Conservation (phyloP, 768 basidiomycete species). For the Boletus eberwhitei region DNA sequence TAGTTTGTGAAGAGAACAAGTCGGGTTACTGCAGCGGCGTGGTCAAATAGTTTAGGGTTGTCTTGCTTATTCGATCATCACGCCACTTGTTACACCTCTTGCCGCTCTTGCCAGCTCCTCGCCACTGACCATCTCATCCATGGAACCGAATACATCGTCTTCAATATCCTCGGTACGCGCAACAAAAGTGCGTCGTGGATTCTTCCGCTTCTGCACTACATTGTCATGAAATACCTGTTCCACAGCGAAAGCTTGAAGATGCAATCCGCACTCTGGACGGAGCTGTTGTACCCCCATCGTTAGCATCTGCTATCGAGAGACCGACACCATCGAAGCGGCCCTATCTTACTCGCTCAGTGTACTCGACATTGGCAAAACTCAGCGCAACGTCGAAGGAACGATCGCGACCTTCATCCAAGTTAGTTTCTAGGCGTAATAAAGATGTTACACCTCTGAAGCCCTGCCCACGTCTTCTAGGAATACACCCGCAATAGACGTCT, state of each 20-base stretch:
- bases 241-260: conserved; percentile 77
- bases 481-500: conserved; percentile 28
- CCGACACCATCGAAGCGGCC: conserved; percentile 51
- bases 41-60: background rate
- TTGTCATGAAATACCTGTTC: background rate
- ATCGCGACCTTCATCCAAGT: conserved; percentile 31
- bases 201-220: background rate
- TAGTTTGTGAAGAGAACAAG: background rate
- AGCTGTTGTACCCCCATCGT: conserved; percentile 45
- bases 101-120: background rate
- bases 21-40: background rate
- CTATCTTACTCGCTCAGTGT: conserved; percentile 56
- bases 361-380: conserved; percentile 77
- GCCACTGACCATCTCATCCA: background rate
- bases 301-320: conserved; percentile 25
- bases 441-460: conserved; percentile 3
- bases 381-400: conserved; percentile 55
- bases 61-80: background rate
- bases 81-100: conserved; percentile 1
- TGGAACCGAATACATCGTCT: conserved; percentile 14
- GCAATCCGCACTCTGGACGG: conserved; percentile 70
- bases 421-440: conserved; percentile 3
- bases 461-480: background rate
- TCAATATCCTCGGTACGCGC: conserved; percentile 28
- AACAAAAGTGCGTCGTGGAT: conserved; percentile 40